Percentiles rank a stretch among this genome's conserved stretches.
Conservation (phyloP, 2,329 filamentous ascomycete genomes). For the Aspergillus felis region DNA sequence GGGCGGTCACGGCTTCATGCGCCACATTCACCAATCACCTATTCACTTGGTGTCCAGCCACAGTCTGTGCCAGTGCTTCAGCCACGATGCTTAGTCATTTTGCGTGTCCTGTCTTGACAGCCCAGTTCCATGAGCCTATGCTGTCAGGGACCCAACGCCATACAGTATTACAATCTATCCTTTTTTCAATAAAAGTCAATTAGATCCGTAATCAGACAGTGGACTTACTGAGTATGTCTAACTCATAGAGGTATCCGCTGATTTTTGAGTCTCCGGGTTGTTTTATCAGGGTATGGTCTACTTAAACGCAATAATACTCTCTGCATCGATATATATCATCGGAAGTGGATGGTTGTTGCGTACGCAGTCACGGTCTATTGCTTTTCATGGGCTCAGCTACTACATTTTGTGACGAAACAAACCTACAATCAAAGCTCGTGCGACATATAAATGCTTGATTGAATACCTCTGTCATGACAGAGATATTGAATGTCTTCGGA, state of each 20-base stretch:
- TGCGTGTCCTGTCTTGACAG: no score
- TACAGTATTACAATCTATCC: background rate
- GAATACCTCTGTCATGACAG: background rate
- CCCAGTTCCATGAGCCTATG: background rate
- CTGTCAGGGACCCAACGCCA: no score
- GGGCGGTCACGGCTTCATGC: conserved; percentile 1
- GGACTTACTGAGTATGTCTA: background rate
- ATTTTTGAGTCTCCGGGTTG: background rate
- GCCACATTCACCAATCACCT: background rate
- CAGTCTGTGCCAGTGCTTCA: background rate
- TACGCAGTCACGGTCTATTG: background rate
- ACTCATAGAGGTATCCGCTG: background rate
- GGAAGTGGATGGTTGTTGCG: background rate
- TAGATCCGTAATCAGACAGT: background rate
- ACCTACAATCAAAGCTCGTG: background rate
- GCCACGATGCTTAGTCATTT: background rate
- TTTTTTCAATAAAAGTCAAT: background rate
- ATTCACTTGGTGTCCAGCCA: background rate
- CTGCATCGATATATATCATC: background rate
- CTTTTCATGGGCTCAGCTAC: background rate
- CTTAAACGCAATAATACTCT: background rate
- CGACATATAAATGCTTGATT: no score
- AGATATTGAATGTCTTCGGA: no score
- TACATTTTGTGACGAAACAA: background rate
- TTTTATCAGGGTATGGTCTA: background rate